A percentile compares a stretch with the other conserved stretches of the same genome.
phyloP scores from a whole-genome alignment of 2,329 filamentous ascomycete species.

The Xylariomycetidae sp. region DNA sequence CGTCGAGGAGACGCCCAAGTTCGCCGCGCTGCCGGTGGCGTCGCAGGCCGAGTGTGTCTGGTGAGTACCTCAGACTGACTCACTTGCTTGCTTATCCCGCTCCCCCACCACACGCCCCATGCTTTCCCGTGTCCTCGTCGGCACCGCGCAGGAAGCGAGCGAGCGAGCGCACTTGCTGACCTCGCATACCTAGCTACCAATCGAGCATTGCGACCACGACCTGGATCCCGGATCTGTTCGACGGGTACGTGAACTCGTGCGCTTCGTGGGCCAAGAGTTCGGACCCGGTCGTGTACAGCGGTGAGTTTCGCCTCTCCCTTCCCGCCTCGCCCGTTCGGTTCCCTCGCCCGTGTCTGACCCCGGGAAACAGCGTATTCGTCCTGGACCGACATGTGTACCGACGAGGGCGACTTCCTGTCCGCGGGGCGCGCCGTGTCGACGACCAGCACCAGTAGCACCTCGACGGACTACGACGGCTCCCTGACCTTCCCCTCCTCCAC shows the following conservation, averaged over 20 bases:
- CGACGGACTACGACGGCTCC: too few relatives aligned
- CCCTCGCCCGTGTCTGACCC: neutral
- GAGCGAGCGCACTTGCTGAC: neutral
- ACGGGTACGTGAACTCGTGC: neutral
- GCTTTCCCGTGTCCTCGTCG: too few relatives aligned
- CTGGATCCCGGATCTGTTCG: neutral
- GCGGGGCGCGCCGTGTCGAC: too few relatives aligned
- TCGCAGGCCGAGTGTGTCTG: slow-evolving; percentile 1
- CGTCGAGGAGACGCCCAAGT: neutral
- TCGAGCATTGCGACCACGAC: neutral
- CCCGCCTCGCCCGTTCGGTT: neutral
- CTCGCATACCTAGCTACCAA: neutral
- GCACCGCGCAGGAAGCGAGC: too few relatives aligned
- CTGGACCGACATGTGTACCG: neutral
- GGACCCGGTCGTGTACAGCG: neutral
- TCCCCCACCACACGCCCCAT: too few relatives aligned
- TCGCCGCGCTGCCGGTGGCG: neutral
- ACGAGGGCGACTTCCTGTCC: slow-evolving; percentile 1
- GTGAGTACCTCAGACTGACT: neutral
- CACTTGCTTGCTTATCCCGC: neutral
- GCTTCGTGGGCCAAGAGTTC: neutral
- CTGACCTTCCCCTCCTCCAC: too few relatives aligned
- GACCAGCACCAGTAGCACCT: too few relatives aligned
- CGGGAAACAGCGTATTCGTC: neutral
- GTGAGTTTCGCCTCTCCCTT: neutral